Base-by-base conservation (phyloP, 345 rosid genomes). In the Jatropha curcas region DNA sequence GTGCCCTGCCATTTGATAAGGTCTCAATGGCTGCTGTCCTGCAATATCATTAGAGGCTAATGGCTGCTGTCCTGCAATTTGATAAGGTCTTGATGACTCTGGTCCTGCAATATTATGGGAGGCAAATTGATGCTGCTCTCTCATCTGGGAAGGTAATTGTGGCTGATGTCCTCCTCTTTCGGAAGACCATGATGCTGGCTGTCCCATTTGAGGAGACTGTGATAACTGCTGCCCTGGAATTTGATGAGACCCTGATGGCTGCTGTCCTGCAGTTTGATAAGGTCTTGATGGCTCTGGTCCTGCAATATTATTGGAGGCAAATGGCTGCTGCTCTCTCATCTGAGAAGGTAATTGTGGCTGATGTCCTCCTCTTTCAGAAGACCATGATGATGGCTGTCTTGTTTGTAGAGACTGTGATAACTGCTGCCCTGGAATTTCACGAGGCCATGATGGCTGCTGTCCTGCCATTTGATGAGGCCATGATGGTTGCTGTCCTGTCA, bases 401-500 rank as follows among this genome's bases (percentile, higher is more conserved):
- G 68, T 59, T 66, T 69, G 79, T 58, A 74, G 57, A n/a, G 67
- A 65, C 55, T 60, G 31, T 64, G 35, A 46, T 43, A 67, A 28
- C 10, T 70, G 79, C 60, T 76, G 70, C 39, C 58, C 74, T 4
- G 65, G 46, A 13, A 61, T 55, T 72, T 58, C 80, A 55, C 77
- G 30, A 4, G 37, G 24, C 60, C 35, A 51, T 1, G 64, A 53
- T 61, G 74, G 58, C 11, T 76, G 74, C 45, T 70, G 57, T 25
- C 56, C 67, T 19, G 20, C 14, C 0, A 27, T 34, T 37, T 20
- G 14, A 35, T 51, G 27, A 48, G 52, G 37, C 30, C 72, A 68
- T 24, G 58, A 61, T 37, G 78, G 64, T 61, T 75, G 80, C 57
- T 77, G 78, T 28, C 74, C 71, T 20, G 70, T 60, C 64, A 57